A percentile compares a stretch with the other conserved stretches of the same genome.
Evolutionary conservation across 805 yeast species (phyloP).

Genomic region (Barnettozyma salicaria): DNA sequence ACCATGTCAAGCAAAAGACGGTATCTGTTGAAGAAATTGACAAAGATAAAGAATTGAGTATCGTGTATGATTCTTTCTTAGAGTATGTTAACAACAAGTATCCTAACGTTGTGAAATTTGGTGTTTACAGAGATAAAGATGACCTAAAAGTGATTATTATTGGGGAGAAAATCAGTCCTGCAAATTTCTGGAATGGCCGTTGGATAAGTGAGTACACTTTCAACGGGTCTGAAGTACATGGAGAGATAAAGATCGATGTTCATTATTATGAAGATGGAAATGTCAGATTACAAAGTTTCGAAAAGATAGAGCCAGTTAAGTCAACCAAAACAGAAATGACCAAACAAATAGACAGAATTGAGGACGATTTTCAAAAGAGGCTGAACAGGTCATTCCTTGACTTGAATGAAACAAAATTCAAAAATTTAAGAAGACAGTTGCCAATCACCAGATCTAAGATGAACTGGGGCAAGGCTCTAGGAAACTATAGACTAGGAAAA

Average conservation of each 20-base stretch:
- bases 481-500: constrained; percentile 80
- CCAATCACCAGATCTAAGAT: constrained; percentile 90
- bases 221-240: constrained; percentile 34
- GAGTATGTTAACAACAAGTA: constrained; percentile 59
- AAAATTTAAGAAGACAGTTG: constrained; percentile 78
- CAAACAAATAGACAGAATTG: constrained; percentile 47
- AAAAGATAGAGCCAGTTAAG: constrained; percentile 25
- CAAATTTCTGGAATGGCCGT: constrained; percentile 83
- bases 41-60: constrained; percentile 16
- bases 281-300: constrained; percentile 60
- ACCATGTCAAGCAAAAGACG: constrained; percentile 43
- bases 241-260: constrained; percentile 60
- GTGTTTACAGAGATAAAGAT: constrained; percentile 35
- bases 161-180: constrained; percentile 66
- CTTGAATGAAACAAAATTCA: constrained; percentile 77
- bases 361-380: constrained; percentile 51
- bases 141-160: constrained; percentile 43
- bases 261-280: constrained; percentile 97
- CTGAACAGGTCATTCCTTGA: constrained; percentile 59
- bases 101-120: constrained; percentile 47
- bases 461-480: constrained; percentile 93
- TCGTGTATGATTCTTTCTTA: constrained; percentile 19
- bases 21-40: constrained; percentile 45
- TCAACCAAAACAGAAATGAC: constrained; percentile 26
- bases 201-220: constrained; percentile 69